Conservation (phyloP, 306 rosid species). For the Sphenostylis stenocarpa region DNA sequence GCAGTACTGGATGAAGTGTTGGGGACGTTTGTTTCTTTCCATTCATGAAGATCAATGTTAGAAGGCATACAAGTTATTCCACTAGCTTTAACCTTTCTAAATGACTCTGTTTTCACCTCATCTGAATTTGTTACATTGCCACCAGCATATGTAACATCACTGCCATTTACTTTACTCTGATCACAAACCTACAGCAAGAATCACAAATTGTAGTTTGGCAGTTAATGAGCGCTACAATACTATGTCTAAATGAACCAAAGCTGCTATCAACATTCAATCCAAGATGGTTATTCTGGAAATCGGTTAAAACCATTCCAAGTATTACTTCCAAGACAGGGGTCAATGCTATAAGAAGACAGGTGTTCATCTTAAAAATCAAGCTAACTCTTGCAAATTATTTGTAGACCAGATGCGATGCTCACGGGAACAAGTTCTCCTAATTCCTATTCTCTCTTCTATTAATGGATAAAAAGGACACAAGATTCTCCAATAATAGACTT, state of each 20-base stretch:
- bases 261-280: background rate
- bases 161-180: slow-evolving; percentile 43
- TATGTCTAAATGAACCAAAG: background rate
- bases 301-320: background rate
- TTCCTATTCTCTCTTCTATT: background rate
- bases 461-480: background rate
- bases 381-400: background rate
- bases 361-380: background rate
- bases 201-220: slow-evolving; percentile 10
- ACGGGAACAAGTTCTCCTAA: background rate
- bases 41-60: slow-evolving; percentile 44
- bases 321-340: background rate
- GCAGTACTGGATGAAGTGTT: slow-evolving; percentile 46
- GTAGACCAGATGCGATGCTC: background rate
- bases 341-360: background rate
- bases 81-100: slow-evolving; percentile 46
- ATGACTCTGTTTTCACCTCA: slow-evolving; percentile 42
- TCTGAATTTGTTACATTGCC: slow-evolving; percentile 30
- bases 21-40: slow-evolving; percentile 46
- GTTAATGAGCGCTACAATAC: background rate
- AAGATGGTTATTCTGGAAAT: background rate
- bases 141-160: slow-evolving; percentile 31
- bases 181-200: slow-evolving; percentile 51
- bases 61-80: slow-evolving; percentile 51
- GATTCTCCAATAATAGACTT: background rate